Percentiles rank a stretch among this genome's conserved stretches.
These are phyloP conservation scores for Lunasporangiospora selenospora DNA, from an alignment of 192 early-diverging fungal genomes.

Conservation along the genomic window DNA sequence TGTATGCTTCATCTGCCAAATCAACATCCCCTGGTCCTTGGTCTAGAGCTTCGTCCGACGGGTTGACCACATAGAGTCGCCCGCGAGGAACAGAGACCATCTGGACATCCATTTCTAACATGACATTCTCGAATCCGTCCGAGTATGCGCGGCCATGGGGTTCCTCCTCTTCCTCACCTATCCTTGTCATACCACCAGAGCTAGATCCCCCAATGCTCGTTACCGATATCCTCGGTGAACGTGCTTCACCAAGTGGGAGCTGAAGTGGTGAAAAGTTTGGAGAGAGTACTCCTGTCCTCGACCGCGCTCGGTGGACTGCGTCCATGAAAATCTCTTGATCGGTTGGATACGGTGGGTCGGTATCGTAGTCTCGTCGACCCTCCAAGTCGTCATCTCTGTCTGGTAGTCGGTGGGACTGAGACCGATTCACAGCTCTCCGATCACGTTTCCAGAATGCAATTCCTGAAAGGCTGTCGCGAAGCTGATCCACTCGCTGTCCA, in stretches of 20 bases:
- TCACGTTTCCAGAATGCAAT: constrained; percentile 8
- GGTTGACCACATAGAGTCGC: constrained; percentile 43
- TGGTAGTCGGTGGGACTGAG: constrained; percentile 19
- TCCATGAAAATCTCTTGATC: constrained; percentile 46
- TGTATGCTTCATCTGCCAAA: background rate
- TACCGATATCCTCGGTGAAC: too few relatives aligned
- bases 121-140: constrained; percentile 43
- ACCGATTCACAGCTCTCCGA: constrained; percentile 7
- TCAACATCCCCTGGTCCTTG: background rate
- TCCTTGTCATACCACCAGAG: too few relatives aligned
- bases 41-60: constrained; percentile 18
- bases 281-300: constrained; percentile 23
- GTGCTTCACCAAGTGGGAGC: too few relatives aligned
- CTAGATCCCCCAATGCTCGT: too few relatives aligned
- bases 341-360: constrained; percentile 5
- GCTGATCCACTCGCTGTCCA: constrained; percentile 18
- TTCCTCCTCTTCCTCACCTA: background rate
- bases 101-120: constrained; percentile 46
- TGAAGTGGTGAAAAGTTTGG: constrained; percentile 33
- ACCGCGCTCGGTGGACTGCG: constrained; percentile 39
- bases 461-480: constrained; percentile 3
- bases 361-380: constrained; percentile 3
- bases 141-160: constrained; percentile 31
- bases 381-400: constrained; percentile 16
- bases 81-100: constrained; percentile 41